These are phyloP conservation scores for Saturnispora kantuleensis DNA, from an alignment of 805 yeast genomes.

Conservation along the genomic window DNA sequence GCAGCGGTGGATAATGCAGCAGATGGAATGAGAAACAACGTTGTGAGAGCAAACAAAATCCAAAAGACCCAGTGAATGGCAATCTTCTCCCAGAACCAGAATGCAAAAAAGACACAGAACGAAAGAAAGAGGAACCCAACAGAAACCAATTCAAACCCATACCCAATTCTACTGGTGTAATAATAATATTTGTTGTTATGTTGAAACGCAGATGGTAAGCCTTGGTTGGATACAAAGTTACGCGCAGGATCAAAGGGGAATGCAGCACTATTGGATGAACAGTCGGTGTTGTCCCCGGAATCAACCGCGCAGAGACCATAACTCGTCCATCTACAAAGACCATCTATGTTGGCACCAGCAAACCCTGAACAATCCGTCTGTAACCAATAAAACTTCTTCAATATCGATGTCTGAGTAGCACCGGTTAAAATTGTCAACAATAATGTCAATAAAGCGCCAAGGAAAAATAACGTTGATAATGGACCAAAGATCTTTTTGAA, in stretches of 20 bases:
- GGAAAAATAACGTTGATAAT: constrained; percentile 10
- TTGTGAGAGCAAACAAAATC: constrained; percentile 21
- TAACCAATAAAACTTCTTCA: constrained; percentile 69
- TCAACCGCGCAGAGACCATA: constrained; percentile 48
- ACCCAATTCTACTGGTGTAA: constrained; percentile 59
- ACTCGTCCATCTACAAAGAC: constrained; percentile 66
- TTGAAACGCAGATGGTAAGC: constrained; percentile 47
- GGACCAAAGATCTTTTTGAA: constrained; percentile 3
- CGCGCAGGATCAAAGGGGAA: constrained; percentile 74
- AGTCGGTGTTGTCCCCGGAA: constrained; percentile 37
- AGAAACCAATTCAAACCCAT: constrained; percentile 53
- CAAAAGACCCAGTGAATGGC: constrained; percentile 2
- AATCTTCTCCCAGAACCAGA: constrained; percentile 1
- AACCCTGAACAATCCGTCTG: constrained; percentile 60
- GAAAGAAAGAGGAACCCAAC: constrained; percentile 44
- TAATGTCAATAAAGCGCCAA: constrained; percentile 39
- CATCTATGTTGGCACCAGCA: constrained; percentile 32
- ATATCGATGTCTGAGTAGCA: constrained; percentile 33
- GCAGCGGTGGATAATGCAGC: constrained; percentile 44
- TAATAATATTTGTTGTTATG: constrained; percentile 43
- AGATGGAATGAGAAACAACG: constrained; percentile 35
- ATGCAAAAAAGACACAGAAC: constrained; percentile 28
- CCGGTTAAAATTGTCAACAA: constrained; percentile 66
- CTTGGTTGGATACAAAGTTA: constrained; percentile 45
- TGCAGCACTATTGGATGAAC: constrained; percentile 56